Evolutionary conservation across 164 flowering plant species (phyloP).

Genomic region (Brasenia schreberi): DNA sequence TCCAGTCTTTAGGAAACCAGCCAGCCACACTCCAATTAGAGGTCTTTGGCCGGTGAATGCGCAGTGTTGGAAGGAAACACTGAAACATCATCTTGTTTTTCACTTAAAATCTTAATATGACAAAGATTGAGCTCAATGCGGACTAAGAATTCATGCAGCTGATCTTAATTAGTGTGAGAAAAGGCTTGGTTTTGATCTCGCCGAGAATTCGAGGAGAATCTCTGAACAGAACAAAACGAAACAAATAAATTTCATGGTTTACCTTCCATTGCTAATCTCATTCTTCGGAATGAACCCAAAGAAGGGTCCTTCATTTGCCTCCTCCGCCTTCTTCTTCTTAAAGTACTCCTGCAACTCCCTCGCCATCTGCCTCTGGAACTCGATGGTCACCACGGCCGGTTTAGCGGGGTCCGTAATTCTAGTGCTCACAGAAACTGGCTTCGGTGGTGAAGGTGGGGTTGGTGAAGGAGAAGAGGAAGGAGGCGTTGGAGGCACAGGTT

Average conservation of each 20-base stretch:
- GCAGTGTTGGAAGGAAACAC: too few relatives aligned
- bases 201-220: neutral
- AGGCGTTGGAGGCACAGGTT: slow-evolving; percentile 1
- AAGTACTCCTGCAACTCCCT: slow-evolving; percentile 92
- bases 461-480: slow-evolving; percentile 1
- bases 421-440: slow-evolving; percentile 1
- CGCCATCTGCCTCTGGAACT: slow-evolving; percentile 90
- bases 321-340: slow-evolving; percentile 80
- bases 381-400: slow-evolving; percentile 47
- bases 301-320: slow-evolving; percentile 72
- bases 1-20: too few relatives aligned
- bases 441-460: neutral
- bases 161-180: neutral
- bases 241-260: neutral
- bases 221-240: neutral
- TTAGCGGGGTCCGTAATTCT: slow-evolving; percentile 8
- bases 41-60: too few relatives aligned
- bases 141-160: neutral
- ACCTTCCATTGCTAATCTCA: slow-evolving; percentile 94
- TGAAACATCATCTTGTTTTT: too few relatives aligned
- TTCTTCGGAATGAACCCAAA: slow-evolving; percentile 83
- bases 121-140: neutral
- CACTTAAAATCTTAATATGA: neutral
- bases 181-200: neutral
- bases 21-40: too few relatives aligned